Base-by-base conservation (phyloP, 805 yeast species). In the Priceomyces melissophilus region DNA sequence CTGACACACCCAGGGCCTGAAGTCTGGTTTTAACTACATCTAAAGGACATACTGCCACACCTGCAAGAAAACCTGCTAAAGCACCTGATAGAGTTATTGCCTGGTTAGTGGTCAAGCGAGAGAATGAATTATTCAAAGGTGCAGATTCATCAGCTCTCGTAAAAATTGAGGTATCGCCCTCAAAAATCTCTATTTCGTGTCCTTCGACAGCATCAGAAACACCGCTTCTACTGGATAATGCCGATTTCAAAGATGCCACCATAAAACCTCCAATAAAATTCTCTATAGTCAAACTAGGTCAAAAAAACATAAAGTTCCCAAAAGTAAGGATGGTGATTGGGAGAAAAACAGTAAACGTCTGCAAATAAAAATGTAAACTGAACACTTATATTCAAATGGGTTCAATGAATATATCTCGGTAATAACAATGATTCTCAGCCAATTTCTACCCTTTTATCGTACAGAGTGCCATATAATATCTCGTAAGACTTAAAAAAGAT, bases 11-110 rank as follows among this genome's bases (percentile, higher is more conserved):
- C 58, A 87, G 96, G 1, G 97, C 97, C 64, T 91, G 99, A 34
- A 90, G 72, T 52, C 96, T 69, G 4, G 99, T 93, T 62, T 93
- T 93, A 10, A 93, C 91, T 36, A 93, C 99, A 58, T 93, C 99
- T 27, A 93, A 66, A 0, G 99, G 99, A 62, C 98, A 93, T 5
- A 93, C 99, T 2, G 79, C 72, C 2, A 90, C 75, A 0, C 98
- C 98, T 0, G 97, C 82, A 6, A 87, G 56, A 49, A 93, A 84
- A 1, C 99, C 99, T 1, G 97, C 87, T n/a, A 88, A 62, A 1
- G 97, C 97, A 0, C 99, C 99, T 1, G 96, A 78, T 0, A 85
- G 52, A 5, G 98, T 93, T 10, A 85, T 80, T 28, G 88, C 73
- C 52, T 82, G 80, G 5, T 73, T 64, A 4, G 71, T 69, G 4